Evolutionary conservation across 139 green algal genomes (phyloP).

Genomic region (Tetratostichococcus sp.): DNA sequence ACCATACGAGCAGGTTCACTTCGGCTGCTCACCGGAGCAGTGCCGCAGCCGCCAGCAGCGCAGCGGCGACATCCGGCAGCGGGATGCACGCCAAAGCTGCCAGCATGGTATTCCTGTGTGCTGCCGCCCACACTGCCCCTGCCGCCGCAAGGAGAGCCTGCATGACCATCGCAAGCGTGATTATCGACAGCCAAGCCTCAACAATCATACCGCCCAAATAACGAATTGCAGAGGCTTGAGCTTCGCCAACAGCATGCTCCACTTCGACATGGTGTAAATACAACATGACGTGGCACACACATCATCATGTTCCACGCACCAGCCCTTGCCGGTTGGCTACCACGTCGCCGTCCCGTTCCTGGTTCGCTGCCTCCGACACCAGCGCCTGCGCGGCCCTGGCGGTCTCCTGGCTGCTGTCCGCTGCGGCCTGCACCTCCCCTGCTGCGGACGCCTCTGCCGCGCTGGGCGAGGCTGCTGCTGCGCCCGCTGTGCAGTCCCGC

Average conservation of each 20-base stretch:
- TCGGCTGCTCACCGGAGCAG: not conserved
- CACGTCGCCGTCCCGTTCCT: not conserved
- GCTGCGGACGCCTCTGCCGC: not conserved
- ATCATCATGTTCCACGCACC: not conserved
- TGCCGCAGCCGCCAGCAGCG: not conserved
- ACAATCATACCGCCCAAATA: no score
- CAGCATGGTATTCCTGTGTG: not conserved
- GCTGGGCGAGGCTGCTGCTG: not conserved
- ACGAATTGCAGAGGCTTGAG: no score
- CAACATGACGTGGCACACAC: no score
- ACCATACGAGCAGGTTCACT: no score
- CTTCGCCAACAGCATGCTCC: no score
- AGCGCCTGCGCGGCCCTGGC: not conserved
- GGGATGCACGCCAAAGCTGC: not conserved
- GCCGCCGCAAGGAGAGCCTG: not conserved
- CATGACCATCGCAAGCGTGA: not conserved
- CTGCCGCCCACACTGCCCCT: not conserved
- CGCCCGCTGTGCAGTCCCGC: no score
- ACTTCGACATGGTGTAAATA: no score
- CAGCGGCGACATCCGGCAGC: not conserved
- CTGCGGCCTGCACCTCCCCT: no score
- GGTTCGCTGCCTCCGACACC: not conserved
- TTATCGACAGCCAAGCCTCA: no score
- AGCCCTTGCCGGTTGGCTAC: not conserved
- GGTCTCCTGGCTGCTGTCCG: not conserved